Conservation (phyloP, 2,329 filamentous ascomycete genomes). For the Fusarium nygamai region DNA sequence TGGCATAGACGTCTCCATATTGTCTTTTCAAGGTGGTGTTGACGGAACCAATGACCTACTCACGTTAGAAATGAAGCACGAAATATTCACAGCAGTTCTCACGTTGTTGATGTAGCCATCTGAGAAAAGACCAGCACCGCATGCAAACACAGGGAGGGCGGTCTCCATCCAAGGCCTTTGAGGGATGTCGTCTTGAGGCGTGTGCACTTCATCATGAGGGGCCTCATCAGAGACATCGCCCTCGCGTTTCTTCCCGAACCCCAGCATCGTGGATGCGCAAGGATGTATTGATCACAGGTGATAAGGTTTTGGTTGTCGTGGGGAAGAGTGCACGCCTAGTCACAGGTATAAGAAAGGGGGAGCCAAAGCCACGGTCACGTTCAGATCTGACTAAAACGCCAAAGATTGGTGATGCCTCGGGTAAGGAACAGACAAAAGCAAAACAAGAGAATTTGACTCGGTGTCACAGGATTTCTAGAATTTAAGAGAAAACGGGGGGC, state of each 20-base stretch:
- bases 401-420: conserved; percentile 9
- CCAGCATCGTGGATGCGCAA: conserved; percentile 25
- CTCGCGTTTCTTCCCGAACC: conserved; percentile 25
- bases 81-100: conserved; percentile 23
- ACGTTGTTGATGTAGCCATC: conserved; percentile 94
- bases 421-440: background rate
- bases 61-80: background rate
- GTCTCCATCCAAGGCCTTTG: conserved; percentile 35
- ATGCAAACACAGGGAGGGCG: conserved; percentile 79
- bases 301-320: background rate
- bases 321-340: conserved; percentile 3
- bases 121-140: conserved; percentile 88
- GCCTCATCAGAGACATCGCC: conserved; percentile 17
- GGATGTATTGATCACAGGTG: background rate
- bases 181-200: background rate
- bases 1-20: conserved; percentile 76
- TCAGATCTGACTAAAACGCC: background rate
- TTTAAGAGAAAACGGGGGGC: background rate
- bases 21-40: conserved; percentile 77
- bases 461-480: conserved; percentile 14
- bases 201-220: conserved; percentile 2
- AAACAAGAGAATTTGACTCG: background rate
- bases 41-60: conserved; percentile 86
- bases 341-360: background rate
- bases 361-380: background rate